Conservation (phyloP, 768 basidiomycete genomes). For the Termitomyces titanicus region DNA sequence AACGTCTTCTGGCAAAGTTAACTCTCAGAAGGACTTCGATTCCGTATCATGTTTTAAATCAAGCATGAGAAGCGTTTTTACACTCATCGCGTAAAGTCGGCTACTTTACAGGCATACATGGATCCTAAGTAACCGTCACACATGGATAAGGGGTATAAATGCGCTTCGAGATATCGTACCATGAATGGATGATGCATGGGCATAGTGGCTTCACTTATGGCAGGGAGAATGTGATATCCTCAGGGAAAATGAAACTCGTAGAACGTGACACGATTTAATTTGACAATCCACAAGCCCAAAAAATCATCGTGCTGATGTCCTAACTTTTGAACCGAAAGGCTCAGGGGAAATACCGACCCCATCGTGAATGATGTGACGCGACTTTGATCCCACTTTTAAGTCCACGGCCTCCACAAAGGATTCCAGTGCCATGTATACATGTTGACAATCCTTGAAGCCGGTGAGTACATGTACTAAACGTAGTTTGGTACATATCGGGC, state of each 20-base stretch:
- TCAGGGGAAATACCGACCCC: background rate
- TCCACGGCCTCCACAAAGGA: background rate
- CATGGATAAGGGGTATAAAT: background rate
- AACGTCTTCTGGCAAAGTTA: background rate
- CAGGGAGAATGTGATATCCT: background rate
- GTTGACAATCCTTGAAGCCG: too few relatives aligned
- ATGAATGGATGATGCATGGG: background rate
- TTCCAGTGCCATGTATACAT: too few relatives aligned
- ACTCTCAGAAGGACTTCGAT: background rate
- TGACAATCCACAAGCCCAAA: background rate
- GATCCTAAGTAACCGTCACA: background rate
- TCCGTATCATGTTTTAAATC: background rate
- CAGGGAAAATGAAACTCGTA: background rate
- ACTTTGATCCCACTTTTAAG: background rate
- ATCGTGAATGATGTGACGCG: background rate
- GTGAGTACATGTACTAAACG: too few relatives aligned
- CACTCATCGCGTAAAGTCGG: background rate
- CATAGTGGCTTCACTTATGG: background rate
- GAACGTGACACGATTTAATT: background rate
- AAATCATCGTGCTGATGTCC: background rate
- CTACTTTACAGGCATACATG: background rate
- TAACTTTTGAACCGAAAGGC: background rate
- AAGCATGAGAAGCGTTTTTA: background rate
- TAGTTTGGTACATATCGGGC: too few relatives aligned
- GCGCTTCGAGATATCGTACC: background rate